Conservation (phyloP, 352 stramenopile species). For the Phytophthora syringae region DNA sequence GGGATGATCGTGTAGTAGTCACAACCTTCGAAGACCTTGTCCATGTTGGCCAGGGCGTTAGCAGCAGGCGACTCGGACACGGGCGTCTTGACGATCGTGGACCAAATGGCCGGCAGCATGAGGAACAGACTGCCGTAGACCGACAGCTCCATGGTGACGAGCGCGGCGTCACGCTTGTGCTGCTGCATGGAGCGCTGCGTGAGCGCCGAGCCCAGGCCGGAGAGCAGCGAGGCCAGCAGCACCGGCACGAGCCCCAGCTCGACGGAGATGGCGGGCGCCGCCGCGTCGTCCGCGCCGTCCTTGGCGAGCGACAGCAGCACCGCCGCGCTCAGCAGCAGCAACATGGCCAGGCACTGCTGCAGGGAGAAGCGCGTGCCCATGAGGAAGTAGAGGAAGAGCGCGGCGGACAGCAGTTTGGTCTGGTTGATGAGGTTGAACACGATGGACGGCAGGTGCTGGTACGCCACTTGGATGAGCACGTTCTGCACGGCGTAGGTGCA, state of each 20-base stretch:
- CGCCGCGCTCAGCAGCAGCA: slow-evolving; percentile 69
- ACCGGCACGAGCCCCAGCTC: slow-evolving; percentile 75
- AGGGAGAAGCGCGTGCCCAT: slow-evolving; percentile 73
- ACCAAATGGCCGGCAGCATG: slow-evolving; percentile 53
- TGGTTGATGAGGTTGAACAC: slow-evolving; percentile 91
- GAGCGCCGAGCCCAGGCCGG: slow-evolving; percentile 74
- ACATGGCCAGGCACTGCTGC: slow-evolving; percentile 78
- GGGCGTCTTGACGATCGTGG: slow-evolving; percentile 43
- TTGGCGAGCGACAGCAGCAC: slow-evolving; percentile 77
- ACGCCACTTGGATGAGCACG: slow-evolving; percentile 83
- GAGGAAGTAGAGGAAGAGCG: slow-evolving; percentile 82
- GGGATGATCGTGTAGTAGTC: slow-evolving; percentile 79
- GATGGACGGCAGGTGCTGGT: slow-evolving; percentile 84
- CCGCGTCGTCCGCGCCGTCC: slow-evolving; percentile 28
- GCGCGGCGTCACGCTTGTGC: slow-evolving; percentile 64
- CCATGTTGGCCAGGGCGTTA: slow-evolving; percentile 29
- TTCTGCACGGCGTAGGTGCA: slow-evolving; percentile 91
- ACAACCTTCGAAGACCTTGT: slow-evolving; percentile 73
- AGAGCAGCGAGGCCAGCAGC: slow-evolving; percentile 75
- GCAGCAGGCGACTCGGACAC: slow-evolving; percentile 38
- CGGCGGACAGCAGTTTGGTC: slow-evolving; percentile 86
- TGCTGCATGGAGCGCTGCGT: slow-evolving; percentile 85
- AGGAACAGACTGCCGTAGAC: slow-evolving; percentile 82
- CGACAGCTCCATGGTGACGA: slow-evolving; percentile 87
- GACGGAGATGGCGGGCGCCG: slow-evolving; percentile 43